Evolutionary conservation across 2,329 filamentous ascomycete species (phyloP).

Genomic region (Macrophomina tecta): DNA sequence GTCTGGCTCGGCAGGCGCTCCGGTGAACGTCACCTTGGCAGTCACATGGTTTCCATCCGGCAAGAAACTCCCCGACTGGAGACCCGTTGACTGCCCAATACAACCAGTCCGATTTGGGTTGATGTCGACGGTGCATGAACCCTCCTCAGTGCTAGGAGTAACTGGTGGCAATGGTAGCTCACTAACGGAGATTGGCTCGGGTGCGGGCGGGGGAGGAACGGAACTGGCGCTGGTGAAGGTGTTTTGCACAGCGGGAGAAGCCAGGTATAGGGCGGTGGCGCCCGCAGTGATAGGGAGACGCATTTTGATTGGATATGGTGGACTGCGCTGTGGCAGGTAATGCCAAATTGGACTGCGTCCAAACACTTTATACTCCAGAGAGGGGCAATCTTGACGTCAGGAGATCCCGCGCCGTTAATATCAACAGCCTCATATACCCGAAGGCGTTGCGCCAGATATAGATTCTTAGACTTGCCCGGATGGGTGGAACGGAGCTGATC

Average conservation of each 20-base stretch:
- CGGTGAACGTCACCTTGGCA: conserved; percentile 49
- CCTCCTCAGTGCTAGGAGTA: conserved; percentile 32
- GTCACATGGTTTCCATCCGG: conserved; percentile 54
- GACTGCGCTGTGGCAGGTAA: background rate
- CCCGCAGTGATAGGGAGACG: background rate
- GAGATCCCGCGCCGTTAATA: background rate
- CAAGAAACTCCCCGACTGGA: conserved; percentile 46
- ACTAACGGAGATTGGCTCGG: conserved; percentile 45
- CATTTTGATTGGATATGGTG: background rate
- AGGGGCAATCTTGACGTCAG: background rate
- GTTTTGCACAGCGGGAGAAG: background rate
- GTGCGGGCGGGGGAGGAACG: conserved; percentile 28
- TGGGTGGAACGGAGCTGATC: background rate
- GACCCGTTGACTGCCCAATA: conserved; percentile 34
- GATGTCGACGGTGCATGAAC: conserved; percentile 42
- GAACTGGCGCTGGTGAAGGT: background rate
- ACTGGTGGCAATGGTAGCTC: conserved; percentile 49
- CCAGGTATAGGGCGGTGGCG: background rate
- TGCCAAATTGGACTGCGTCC: background rate
- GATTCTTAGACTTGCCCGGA: background rate
- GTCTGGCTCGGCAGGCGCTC: conserved; percentile 49
- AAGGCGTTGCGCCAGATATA: background rate
- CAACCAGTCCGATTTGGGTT: conserved; percentile 50
- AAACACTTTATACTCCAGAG: background rate
- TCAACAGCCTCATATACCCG: background rate